Evolutionary conservation across 305 asterid species (phyloP).

Genomic region (Striga hermonthica): DNA sequence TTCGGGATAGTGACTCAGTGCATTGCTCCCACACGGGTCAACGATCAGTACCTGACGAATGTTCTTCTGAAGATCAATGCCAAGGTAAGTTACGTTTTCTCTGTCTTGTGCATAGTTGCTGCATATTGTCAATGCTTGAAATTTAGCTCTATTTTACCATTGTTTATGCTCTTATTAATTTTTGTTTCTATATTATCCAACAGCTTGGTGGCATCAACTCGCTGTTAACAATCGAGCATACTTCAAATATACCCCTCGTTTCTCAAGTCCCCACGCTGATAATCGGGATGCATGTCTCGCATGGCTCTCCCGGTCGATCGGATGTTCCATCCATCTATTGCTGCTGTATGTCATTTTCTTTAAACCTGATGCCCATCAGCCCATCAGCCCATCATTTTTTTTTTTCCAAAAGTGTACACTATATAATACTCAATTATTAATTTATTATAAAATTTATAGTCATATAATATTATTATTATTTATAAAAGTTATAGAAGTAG

Average conservation of each 20-base stretch:
- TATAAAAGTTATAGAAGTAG: too few relatives aligned
- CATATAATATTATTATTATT: too few relatives aligned
- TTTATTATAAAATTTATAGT: too few relatives aligned
- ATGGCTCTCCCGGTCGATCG: conserved; percentile 71
- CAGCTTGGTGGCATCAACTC: conserved; percentile 86
- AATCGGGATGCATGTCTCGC: conserved; percentile 87
- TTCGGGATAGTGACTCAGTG: conserved; percentile 65
- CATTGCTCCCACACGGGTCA: conserved; percentile 53
- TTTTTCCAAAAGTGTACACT: too few relatives aligned
- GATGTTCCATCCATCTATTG: conserved; percentile 75
- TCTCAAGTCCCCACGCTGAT: conserved; percentile 59
- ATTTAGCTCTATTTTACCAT: neutral
- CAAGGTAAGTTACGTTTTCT: too few relatives aligned
- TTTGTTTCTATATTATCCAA: neutral
- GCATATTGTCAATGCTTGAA: neutral
- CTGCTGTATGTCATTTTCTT: conserved; percentile 47
- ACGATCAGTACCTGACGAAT: conserved; percentile 72
- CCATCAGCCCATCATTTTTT: too few relatives aligned
- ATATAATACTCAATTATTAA: too few relatives aligned
- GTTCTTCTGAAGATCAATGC: conserved; percentile 66
- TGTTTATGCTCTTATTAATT: neutral
- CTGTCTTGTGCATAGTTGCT: too few relatives aligned
- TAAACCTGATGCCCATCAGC: neutral
- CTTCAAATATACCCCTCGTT: conserved; percentile 40
- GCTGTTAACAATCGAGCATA: conserved; percentile 42